A percentile compares a stretch with the other conserved stretches of the same genome.
phyloP scores from a whole-genome alignment of 208 protist species.

The Leishmania turanica region DNA sequence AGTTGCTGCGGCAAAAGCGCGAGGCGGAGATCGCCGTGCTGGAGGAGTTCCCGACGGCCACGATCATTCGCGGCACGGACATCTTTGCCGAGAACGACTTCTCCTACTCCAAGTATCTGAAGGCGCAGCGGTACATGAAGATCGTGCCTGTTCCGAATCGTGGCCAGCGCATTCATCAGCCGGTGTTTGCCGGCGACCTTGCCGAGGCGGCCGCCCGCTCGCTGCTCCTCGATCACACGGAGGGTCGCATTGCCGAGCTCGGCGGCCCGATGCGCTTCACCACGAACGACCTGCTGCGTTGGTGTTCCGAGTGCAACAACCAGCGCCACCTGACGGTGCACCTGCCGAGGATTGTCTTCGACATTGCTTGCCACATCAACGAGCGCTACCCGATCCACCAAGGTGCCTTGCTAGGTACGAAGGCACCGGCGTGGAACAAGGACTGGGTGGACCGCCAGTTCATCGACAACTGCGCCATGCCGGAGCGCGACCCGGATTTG shows the following conservation, averaged over 20 bases:
- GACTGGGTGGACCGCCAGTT: slow-evolving; percentile 91
- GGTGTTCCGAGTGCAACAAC: slow-evolving; percentile 86
- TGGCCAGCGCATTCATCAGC: slow-evolving; percentile 88
- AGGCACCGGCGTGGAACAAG: slow-evolving; percentile 81
- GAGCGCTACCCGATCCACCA: slow-evolving; percentile 81
- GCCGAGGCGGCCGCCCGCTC: slow-evolving; percentile 83
- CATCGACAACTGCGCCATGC: slow-evolving; percentile 88
- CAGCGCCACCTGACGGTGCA: slow-evolving; percentile 67
- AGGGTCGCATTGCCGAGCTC: slow-evolving; percentile 92
- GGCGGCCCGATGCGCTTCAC: slow-evolving; percentile 90
- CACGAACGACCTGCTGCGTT: slow-evolving; percentile 88
- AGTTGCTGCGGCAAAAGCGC: slow-evolving; percentile 88
- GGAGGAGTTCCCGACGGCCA: slow-evolving; percentile 91
- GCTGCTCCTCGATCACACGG: slow-evolving; percentile 87
- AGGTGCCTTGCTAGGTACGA: slow-evolving; percentile 71
- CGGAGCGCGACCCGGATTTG: slow-evolving; percentile 88
- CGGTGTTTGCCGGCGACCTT: slow-evolving; percentile 89
- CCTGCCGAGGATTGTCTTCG: slow-evolving; percentile 75
- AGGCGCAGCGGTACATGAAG: slow-evolving; percentile 86
- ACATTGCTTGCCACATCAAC: slow-evolving; percentile 70
- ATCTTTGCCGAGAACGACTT: slow-evolving; percentile 90
- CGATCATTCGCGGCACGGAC: slow-evolving; percentile 88
- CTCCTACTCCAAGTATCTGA: slow-evolving; percentile 89
- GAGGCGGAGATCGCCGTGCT: slow-evolving; percentile 86
- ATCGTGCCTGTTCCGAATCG: slow-evolving; percentile 86